Evolutionary conservation across 1,284 basidiomycete species (phyloP).

Genomic region (Amylostereum chailletii): DNA sequence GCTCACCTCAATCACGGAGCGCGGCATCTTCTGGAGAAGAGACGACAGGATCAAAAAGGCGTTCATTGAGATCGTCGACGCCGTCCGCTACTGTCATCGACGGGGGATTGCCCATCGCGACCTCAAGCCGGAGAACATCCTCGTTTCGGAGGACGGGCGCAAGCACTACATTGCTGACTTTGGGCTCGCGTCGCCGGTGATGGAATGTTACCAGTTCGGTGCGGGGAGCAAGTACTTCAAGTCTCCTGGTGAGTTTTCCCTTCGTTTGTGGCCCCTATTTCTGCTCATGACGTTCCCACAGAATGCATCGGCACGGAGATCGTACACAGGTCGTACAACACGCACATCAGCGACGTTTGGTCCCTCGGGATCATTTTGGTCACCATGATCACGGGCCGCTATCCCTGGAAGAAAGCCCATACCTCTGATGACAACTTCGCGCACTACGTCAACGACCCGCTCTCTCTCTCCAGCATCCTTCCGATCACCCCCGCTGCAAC

Average conservation of each 20-base stretch:
- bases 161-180: background rate
- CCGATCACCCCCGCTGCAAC: background rate
- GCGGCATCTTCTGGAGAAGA: background rate
- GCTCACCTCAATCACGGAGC: background rate
- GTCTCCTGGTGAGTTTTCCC: background rate
- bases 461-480: background rate
- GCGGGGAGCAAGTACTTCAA: constrained; percentile 1
- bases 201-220: background rate
- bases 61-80: background rate
- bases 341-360: background rate
- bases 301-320: background rate
- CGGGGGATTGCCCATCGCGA: background rate
- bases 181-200: background rate
- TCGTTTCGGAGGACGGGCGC: background rate
- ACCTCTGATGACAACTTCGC: background rate
- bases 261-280: background rate
- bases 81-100: background rate
- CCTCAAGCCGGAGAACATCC: constrained; percentile 1
- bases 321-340: background rate
- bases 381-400: background rate
- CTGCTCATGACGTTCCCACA: background rate
- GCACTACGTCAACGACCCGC: background rate
- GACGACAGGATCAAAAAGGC: background rate
- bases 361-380: background rate
- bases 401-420: background rate